These are phyloP conservation scores for Cyclotella sp. DNA, from an alignment of 108 stramenopile genomes.

Conservation along the genomic window DNA sequence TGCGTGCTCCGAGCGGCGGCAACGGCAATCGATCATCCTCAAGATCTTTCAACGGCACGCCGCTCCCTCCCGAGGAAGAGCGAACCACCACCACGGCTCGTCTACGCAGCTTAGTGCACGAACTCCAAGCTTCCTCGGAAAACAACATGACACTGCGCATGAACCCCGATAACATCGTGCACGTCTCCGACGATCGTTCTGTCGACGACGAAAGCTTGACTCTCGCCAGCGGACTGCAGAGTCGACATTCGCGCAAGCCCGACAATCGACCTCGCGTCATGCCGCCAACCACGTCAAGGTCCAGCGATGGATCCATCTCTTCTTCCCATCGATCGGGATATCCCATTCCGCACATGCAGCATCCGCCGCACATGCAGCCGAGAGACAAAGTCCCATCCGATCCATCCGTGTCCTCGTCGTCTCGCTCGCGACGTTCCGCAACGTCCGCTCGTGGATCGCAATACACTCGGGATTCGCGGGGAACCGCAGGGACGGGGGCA, in stretches of 20 bases:
- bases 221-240: constrained; percentile 14
- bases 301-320: constrained; percentile 9
- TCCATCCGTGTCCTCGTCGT: constrained; percentile 17
- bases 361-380: not conserved
- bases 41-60: not conserved
- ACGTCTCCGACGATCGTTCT: not conserved
- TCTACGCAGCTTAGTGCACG: constrained; percentile 5
- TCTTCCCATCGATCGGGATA: constrained; percentile 9
- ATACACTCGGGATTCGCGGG: not conserved
- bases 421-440: not conserved
- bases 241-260: not conserved
- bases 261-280: not conserved
- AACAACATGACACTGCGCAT: not conserved
- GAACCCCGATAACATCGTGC: not conserved
- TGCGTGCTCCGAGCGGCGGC: not conserved
- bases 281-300: not conserved
- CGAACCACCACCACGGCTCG: constrained; percentile 23
- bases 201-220: constrained; percentile 22
- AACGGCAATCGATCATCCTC: not conserved
- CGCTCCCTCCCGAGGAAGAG: not conserved
- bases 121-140: constrained; percentile 10
- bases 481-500: not conserved
- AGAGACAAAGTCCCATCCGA: not conserved
- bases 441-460: not conserved
- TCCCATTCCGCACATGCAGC: constrained; percentile 12